phyloP scores from a whole-genome alignment of 169 alveolate species.

The Cryptosporidium felis region DNA sequence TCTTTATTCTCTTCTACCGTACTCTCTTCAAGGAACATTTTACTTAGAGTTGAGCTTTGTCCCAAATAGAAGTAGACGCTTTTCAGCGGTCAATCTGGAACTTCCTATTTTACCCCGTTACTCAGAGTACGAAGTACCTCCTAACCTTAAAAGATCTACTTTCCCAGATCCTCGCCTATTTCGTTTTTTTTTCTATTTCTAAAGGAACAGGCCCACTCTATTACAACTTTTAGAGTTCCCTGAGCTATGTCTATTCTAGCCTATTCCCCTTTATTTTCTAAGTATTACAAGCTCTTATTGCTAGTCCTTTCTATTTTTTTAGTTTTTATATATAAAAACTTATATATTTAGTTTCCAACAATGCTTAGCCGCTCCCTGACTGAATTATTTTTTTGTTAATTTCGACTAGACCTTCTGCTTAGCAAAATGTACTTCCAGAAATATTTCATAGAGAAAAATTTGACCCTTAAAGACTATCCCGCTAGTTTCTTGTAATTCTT shows the following conservation, averaged over 20 bases:
- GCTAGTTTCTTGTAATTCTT: constrained; percentile 13
- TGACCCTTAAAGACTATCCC: constrained; percentile 7
- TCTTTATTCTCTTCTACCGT: not conserved
- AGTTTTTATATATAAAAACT: no score
- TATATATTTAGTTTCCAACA: not conserved
- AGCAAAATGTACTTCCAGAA: not conserved
- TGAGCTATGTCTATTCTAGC: constrained; percentile 41
- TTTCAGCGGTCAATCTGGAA: constrained; percentile 48
- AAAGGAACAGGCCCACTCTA: constrained; percentile 45
- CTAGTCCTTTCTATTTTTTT: constrained; percentile 26
- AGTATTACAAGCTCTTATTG: constrained; percentile 32
- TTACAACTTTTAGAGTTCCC: constrained; percentile 13
- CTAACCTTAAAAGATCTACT: constrained; percentile 40
- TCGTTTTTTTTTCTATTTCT: constrained; percentile 33
- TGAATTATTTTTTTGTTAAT: not conserved
- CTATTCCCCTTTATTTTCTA: constrained; percentile 34
- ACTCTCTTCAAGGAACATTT: constrained; percentile 19
- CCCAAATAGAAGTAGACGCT: constrained; percentile 35
- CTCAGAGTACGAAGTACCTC: constrained; percentile 43
- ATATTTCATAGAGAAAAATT: not conserved
- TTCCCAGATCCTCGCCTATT: constrained; percentile 31
- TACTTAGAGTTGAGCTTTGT: constrained; percentile 28
- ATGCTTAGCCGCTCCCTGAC: constrained; percentile 28
- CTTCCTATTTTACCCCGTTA: constrained; percentile 42
- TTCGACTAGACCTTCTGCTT: constrained; percentile 10